A percentile compares a stretch with the other conserved stretches of the same genome.
These are phyloP conservation scores for Bryoerythrophyllum caledonicum DNA, from an alignment of 225 moss, liverwort and hornwort genomes.

Conservation along the genomic window DNA sequence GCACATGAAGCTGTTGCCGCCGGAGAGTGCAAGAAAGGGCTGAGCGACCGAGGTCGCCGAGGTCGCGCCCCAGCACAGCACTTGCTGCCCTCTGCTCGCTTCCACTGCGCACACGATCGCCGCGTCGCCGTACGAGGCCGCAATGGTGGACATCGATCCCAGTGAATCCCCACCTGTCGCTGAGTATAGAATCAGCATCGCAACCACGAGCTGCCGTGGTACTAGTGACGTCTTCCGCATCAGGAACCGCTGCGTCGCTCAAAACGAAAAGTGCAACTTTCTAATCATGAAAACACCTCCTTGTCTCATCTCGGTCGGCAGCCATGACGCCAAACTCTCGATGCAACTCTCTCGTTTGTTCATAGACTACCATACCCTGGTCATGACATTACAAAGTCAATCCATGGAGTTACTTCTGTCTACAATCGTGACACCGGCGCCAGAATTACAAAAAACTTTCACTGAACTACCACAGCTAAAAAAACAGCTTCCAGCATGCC, in stretches of 20 bases:
- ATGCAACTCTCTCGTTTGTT: too few relatives aligned
- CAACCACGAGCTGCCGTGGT: constrained; percentile 1
- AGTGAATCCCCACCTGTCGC: constrained; percentile 21
- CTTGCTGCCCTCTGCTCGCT: constrained; percentile 58
- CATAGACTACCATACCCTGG: neutral
- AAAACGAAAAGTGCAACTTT: too few relatives aligned
- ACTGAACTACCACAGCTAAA: too few relatives aligned
- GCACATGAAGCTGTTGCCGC: constrained; percentile 58
- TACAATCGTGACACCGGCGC: neutral
- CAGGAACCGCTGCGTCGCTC: neutral
- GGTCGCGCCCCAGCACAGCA: constrained; percentile 58
- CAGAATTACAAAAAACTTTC: neutral
- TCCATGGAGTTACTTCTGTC: neutral
- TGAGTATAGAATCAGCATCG: constrained; percentile 1
- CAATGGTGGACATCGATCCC: constrained; percentile 57
- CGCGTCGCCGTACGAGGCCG: constrained; percentile 52
- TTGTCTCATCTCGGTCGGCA: neutral
- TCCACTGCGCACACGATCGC: constrained; percentile 61
- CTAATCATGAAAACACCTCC: neutral
- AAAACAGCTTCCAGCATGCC: too few relatives aligned
- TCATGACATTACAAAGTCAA: constrained; percentile 9
- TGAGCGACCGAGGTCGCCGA: constrained; percentile 30
- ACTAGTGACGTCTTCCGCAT: constrained; percentile 18
- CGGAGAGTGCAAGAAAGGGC: constrained; percentile 52
- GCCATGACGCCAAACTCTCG: constrained; percentile 3